Evolutionary conservation across 768 basidiomycete genomes (phyloP), one percentile per base, ranked within the genome.

Genomic region (Kwoniella shandongensis): DNA sequence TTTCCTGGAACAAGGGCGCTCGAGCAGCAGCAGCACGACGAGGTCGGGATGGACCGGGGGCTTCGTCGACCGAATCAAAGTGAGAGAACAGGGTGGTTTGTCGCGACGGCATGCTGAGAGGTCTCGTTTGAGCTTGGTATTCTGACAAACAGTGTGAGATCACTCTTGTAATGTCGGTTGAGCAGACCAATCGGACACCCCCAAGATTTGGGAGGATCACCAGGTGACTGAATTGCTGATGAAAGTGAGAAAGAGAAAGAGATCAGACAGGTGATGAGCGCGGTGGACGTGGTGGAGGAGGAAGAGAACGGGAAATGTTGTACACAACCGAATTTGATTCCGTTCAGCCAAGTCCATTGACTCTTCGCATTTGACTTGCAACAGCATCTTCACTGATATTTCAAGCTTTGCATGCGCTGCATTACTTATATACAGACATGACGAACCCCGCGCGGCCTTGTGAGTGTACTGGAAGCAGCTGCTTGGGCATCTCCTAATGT

Each of bases 41-140:
- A 3, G 50, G 17, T 41, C 50, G 27, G 10, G 52, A 54, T 0
- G 52, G 52, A 44, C 52, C 52, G 0, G 42, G 39, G 5, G 41
- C 23, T 5, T 30, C 32, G 10, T 27, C 26, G n/a, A 25, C 17
- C 23, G 57, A 60, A 1, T 51, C 32, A 42, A 66, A 60, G 41
- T 66, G 65, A 12, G 61, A 40, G 18, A 55, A 39, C 7, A 66
- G 30, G 11, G 51, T 55, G 4, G 65, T 59, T 41, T 65, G 63
- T 4, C 32, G 20, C 27, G 56, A 51, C 4, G 63, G 53, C 63
- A 65, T 65, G 3, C 15, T 50, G 54, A 18, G n/a, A 40, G 41
- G 18, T 20, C 12, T 13, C 20, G 22, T 8, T 2, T 23, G 1
- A 39, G 20, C 12, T 13, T 30, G 49, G 12, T 35, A 12, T 23